These are phyloP conservation scores for Ogataea methanolica DNA, from an alignment of 805 yeast genomes.

Conservation along the genomic window DNA sequence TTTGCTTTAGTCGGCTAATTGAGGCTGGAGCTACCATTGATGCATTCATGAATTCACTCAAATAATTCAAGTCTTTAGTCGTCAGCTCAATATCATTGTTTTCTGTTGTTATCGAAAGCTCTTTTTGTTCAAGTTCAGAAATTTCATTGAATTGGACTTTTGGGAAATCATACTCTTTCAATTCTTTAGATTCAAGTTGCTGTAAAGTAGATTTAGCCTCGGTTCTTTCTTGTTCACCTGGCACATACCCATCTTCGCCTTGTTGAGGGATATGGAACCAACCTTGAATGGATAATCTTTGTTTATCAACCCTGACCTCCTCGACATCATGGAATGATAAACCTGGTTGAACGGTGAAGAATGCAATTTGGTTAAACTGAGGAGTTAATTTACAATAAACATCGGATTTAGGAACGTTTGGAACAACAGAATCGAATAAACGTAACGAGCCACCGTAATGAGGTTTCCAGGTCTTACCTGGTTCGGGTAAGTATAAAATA, in stretches of 20 bases:
- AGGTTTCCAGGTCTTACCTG: slow-evolving; percentile 83
- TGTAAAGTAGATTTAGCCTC: slow-evolving; percentile 75
- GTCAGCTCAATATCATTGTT: slow-evolving; percentile 24
- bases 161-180: slow-evolving; percentile 81
- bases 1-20: slow-evolving; percentile 39
- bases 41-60: slow-evolving; percentile 53
- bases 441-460: slow-evolving; percentile 92
- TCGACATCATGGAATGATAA: slow-evolving; percentile 96
- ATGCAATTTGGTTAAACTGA: slow-evolving; percentile 93
- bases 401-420: slow-evolving; percentile 88
- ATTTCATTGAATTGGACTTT: slow-evolving; percentile 37
- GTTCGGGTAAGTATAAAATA: slow-evolving; percentile 89
- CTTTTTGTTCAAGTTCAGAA: slow-evolving; percentile 17
- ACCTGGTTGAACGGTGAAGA: slow-evolving; percentile 95
- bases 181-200: slow-evolving; percentile 69
- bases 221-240: slow-evolving; percentile 77
- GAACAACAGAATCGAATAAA: slow-evolving; percentile 77
- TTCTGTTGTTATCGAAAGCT: slow-evolving; percentile 25
- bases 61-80: slow-evolving; percentile 42
- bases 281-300: slow-evolving; percentile 90
- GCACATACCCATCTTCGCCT: slow-evolving; percentile 82
- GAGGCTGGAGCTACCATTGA: slow-evolving; percentile 38
- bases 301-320: slow-evolving; percentile 89
- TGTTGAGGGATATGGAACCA: slow-evolving; percentile 98
- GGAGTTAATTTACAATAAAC: slow-evolving; percentile 69